Percentiles rank a stretch among this genome's conserved stretches.
Conservation (phyloP, 768 basidiomycete species). For the Hydnomerulius pinastri region DNA sequence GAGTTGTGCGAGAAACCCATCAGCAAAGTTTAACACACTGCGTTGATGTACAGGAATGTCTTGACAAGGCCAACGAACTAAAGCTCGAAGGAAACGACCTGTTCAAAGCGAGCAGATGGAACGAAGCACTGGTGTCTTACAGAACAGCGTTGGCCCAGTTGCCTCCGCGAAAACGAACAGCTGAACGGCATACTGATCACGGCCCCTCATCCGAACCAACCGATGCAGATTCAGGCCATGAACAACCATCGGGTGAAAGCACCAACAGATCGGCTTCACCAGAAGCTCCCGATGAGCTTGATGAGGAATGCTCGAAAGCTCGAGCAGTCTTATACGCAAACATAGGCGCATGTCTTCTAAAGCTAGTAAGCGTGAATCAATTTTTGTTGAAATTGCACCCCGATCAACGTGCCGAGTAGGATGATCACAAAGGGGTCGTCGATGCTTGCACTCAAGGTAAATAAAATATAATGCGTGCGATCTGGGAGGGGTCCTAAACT, state of each 20-base stretch:
- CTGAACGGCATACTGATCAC: conserved; percentile 15
- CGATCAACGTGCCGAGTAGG: conserved; percentile 41
- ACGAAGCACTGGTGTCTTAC: conserved; percentile 72
- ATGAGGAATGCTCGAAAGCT: conserved; percentile 52
- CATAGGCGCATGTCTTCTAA: conserved; percentile 82
- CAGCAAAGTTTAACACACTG: neutral
- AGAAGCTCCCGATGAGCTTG: conserved; percentile 34
- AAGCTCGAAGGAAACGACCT: conserved; percentile 77
- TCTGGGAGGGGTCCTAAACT: conserved; percentile 7
- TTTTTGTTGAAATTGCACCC: neutral
- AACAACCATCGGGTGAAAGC: conserved; percentile 11
- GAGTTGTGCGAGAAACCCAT: neutral
- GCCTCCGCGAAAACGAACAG: conserved; percentile 46
- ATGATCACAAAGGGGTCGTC: conserved; percentile 77
- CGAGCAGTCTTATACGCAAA: conserved; percentile 84
- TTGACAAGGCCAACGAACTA: conserved; percentile 56
- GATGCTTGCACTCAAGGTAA: conserved; percentile 78
- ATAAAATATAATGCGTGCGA: neutral
- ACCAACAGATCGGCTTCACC: conserved; percentile 3
- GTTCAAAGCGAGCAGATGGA: conserved; percentile 68
- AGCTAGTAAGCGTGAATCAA: conserved; percentile 54
- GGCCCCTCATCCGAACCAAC: conserved; percentile 22
- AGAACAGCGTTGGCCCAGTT: conserved; percentile 65
- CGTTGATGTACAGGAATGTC: conserved; percentile 37
- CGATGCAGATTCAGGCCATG: conserved; percentile 19